phyloP scores from a whole-genome alignment of 768 basidiomycete genomes.

The Flagelloscypha sp. region DNA sequence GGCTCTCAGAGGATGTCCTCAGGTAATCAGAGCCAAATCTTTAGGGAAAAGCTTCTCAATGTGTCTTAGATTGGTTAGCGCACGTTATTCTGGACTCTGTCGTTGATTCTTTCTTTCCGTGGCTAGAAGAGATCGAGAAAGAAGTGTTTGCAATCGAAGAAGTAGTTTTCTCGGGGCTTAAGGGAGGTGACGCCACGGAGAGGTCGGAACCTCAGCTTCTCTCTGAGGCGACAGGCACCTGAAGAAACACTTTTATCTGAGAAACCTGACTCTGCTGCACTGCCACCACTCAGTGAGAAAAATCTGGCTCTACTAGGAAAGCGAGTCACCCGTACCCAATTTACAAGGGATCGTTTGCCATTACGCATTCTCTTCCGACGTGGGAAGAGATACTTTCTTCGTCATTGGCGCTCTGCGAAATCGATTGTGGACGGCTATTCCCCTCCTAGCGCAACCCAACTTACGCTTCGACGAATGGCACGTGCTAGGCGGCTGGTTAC shows the following conservation, averaged over 20 bases:
- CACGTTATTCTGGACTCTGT: conserved; percentile 89
- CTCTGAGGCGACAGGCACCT: too few relatives aligned
- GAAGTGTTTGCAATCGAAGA: conserved; percentile 76
- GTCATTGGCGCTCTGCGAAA: too few relatives aligned
- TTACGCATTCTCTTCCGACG: conserved; percentile 27
- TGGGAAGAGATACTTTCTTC: conserved; percentile 20
- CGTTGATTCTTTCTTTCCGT: conserved; percentile 88
- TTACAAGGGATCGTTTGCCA: too few relatives aligned
- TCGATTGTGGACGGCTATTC: too few relatives aligned
- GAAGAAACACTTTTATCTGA: too few relatives aligned
- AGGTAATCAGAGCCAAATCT: conserved; percentile 34
- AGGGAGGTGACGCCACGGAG: neutral
- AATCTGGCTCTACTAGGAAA: too few relatives aligned
- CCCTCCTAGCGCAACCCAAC: conserved; percentile 26
- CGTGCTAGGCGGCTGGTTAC: conserved; percentile 72
- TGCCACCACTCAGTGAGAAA: too few relatives aligned
- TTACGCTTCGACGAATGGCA: conserved; percentile 70
- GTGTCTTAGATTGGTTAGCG: conserved; percentile 76
- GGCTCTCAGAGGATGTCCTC: conserved; percentile 62
- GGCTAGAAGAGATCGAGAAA: conserved; percentile 69
- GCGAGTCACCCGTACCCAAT: too few relatives aligned
- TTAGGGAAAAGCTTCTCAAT: neutral
- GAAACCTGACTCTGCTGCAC: too few relatives aligned
- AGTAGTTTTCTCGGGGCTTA: conserved; percentile 40
- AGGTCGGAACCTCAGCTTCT: neutral